These are phyloP conservation scores for Ricinus communis DNA, from an alignment of 345 rosid species.

Conservation along the genomic window DNA sequence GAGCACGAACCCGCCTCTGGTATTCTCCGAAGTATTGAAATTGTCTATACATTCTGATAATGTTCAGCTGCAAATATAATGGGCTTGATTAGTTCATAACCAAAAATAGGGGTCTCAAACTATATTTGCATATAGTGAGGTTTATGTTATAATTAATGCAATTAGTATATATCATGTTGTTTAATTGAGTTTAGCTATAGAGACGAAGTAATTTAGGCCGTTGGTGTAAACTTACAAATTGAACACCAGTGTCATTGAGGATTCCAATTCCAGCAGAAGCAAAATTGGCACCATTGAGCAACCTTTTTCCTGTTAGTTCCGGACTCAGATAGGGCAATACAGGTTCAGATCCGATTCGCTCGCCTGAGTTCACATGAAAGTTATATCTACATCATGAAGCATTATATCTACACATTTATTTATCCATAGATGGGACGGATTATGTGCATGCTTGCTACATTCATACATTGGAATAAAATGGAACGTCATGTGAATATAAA, in stretches of 20 bases:
- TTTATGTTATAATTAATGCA: too few relatives aligned
- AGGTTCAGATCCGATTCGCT: conserved; percentile 53
- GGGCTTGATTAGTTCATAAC: not conserved
- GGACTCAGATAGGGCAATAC: conserved; percentile 77
- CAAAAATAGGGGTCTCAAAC: not conserved
- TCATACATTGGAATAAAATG: too few relatives aligned
- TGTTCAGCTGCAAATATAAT: conserved; percentile 47
- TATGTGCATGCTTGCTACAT: too few relatives aligned
- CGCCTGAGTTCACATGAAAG: conserved; percentile 36
- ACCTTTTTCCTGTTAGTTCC: conserved; percentile 47
- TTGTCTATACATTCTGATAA: conserved; percentile 63
- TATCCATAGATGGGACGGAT: too few relatives aligned
- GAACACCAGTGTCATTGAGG: conserved; percentile 65
- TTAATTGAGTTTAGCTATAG: not conserved
- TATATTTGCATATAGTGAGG: too few relatives aligned
- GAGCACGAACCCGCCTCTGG: conserved; percentile 45
- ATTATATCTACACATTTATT: too few relatives aligned
- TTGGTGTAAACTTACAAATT: conserved; percentile 42
- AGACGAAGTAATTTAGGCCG: not conserved
- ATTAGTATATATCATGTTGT: not conserved
- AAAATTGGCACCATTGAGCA: conserved; percentile 77
- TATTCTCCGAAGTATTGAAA: conserved; percentile 58
- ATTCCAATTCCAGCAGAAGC: conserved; percentile 90
- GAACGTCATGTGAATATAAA: too few relatives aligned
- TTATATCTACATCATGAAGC: not conserved